Evolutionary conservation across 768 basidiomycete species (phyloP), one percentile per base, ranked within the genome.

Genomic region (Trametes villosa): DNA sequence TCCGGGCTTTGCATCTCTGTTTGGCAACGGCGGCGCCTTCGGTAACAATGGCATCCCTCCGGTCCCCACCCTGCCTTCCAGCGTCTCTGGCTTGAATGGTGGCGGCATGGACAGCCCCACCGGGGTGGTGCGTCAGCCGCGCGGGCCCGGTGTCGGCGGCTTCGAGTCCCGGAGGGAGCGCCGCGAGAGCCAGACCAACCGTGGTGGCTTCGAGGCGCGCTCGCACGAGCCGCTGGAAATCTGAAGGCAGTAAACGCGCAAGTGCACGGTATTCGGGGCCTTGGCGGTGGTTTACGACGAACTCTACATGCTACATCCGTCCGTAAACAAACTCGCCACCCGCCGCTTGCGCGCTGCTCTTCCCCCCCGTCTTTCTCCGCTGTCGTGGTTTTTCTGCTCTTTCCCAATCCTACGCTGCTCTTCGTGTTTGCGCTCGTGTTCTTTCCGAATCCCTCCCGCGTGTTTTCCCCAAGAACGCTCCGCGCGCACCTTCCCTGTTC

Each of bases 201-300:
- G 84, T 75, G 71, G 65, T 34, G 89, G 87, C 74, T 83, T 94
- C 68, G 92, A 94, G 72, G 84, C 91, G 68, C 85, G 88, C 75
- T 91, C 90, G 64, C 89, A 92, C 78, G 90, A 94, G 79, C 90
- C 90, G 40, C 75, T 93, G 77, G 92, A 94, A 74, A 87, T 93
- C 81, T 92, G 79, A 68, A 48, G 51, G 33, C 40, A 22, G 44
- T 13, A 29, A 17, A 46, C 30, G 27, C 38, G 49, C 50, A n/a
- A 30, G 36, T 17, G 36, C 17, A 20, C 50, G 52, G 53, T 48
- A 18, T 44, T 47, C 40, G 31, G 47, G 50, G 26, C 53, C 48
- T 15, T 15, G 36, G 36, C 34, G 51, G 42, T 51, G 58, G 59
- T 60, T 44, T 47, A 52, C 54, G 53, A 54, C 51, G 59, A 53